phyloP scores from a whole-genome alignment of 2,329 filamentous ascomycete species.

The Botrytis sinoallii region DNA sequence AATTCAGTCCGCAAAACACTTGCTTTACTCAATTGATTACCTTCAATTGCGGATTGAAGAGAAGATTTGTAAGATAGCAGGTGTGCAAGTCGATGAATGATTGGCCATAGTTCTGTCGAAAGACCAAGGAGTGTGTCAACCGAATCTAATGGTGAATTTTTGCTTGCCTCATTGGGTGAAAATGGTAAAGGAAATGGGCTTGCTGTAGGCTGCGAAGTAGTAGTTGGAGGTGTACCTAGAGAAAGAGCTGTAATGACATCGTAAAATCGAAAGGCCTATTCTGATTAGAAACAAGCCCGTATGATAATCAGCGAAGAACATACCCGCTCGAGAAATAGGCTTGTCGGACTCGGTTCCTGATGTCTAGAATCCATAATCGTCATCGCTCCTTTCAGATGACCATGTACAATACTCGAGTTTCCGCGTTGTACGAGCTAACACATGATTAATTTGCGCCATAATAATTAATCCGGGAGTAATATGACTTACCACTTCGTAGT shows the following conservation, averaged over 20 bases:
- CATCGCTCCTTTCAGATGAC: slow-evolving; percentile 59
- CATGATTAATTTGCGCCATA: slow-evolving; percentile 23
- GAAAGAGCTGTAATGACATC: slow-evolving; percentile 63
- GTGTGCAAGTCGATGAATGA: slow-evolving; percentile 58
- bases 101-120: slow-evolving; percentile 60
- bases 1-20: slow-evolving; percentile 33
- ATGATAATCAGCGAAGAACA: slow-evolving; percentile 21
- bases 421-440: slow-evolving; percentile 58
- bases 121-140: slow-evolving; percentile 54
- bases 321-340: slow-evolving; percentile 59
- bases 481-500: slow-evolving; percentile 58
- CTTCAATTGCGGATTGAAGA: slow-evolving; percentile 45
- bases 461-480: neutral
- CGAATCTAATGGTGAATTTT: slow-evolving; percentile 46
- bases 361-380: slow-evolving; percentile 54
- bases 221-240: slow-evolving; percentile 55
- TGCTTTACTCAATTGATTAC: slow-evolving; percentile 39
- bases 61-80: slow-evolving; percentile 52
- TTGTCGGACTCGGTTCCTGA: slow-evolving; percentile 47
- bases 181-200: slow-evolving; percentile 48
- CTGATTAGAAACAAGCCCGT: slow-evolving; percentile 27
- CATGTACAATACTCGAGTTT: slow-evolving; percentile 56
- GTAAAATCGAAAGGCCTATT: slow-evolving; percentile 61
- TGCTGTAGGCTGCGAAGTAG: slow-evolving; percentile 47
- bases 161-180: slow-evolving; percentile 42